These are phyloP conservation scores for Alectoria sarmentosa DNA, from an alignment of 495 filamentous ascomycete species.

Conservation along the genomic window DNA sequence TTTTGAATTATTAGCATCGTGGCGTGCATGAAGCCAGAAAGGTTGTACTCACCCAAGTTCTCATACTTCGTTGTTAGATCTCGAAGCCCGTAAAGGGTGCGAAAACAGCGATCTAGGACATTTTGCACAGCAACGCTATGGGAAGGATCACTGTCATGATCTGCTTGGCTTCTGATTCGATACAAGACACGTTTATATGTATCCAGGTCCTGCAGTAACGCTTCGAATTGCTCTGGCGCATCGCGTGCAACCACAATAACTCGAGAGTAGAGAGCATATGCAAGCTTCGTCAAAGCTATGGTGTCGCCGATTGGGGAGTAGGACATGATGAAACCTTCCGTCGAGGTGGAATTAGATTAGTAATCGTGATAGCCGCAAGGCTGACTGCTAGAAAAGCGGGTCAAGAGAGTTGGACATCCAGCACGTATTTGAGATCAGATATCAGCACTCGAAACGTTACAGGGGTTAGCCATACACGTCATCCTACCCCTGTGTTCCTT, in stretches of 20 bases:
- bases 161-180: neutral
- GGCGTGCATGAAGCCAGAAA: neutral
- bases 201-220: slow-evolving; percentile 7
- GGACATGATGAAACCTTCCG: slow-evolving; percentile 5
- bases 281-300: slow-evolving; percentile 7
- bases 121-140: neutral
- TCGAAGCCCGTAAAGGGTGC: slow-evolving; percentile 9
- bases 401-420: neutral
- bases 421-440: neutral
- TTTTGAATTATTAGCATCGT: slow-evolving; percentile 5
- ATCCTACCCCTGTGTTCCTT: neutral
- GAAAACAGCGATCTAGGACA: slow-evolving; percentile 11
- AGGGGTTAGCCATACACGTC: neutral
- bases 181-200: slow-evolving; percentile 14
- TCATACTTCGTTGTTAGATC: slow-evolving; percentile 18
- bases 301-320: slow-evolving; percentile 17
- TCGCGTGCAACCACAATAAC: slow-evolving; percentile 17
- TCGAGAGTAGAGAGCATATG: slow-evolving; percentile 16
- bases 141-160: neutral
- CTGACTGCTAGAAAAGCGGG: neutral
- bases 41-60: slow-evolving; percentile 14
- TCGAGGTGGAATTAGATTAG: neutral
- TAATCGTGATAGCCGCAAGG: neutral
- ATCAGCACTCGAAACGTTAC: neutral
- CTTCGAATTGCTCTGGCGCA: slow-evolving; percentile 18